Evolutionary conservation across 108 stramenopile species (phyloP).

Genomic region (Skeletonema costatum): DNA sequence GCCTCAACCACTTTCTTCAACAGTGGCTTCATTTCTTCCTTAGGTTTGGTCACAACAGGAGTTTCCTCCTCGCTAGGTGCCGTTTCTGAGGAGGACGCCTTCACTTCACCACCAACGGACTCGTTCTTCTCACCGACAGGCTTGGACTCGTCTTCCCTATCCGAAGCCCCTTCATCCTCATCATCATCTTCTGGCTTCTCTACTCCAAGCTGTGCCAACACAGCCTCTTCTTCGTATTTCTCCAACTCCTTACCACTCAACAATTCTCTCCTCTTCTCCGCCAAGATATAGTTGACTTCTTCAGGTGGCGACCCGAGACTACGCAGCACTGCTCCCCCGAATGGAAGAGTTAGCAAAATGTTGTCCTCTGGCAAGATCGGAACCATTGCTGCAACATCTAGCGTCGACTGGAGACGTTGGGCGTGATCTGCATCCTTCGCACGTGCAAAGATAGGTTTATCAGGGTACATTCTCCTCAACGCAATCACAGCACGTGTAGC

Average conservation of each 20-base stretch:
- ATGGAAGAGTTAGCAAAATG: constrained; percentile 91
- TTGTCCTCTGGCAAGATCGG: constrained; percentile 95
- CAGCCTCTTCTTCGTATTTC: constrained; percentile 69
- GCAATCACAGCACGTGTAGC: constrained; percentile 92
- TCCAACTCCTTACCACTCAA: constrained; percentile 60
- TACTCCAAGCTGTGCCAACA: constrained; percentile 68
- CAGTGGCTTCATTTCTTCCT: constrained; percentile 36
- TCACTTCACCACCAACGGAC: constrained; percentile 25
- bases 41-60: constrained; percentile 2
- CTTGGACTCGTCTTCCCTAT: constrained; percentile 20
- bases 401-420: constrained; percentile 81
- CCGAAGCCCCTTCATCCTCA: constrained; percentile 18
- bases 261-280: constrained; percentile 77
- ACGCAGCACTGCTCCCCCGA: constrained; percentile 92
- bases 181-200: constrained; percentile 40
- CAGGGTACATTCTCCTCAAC: constrained; percentile 87
- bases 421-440: constrained; percentile 92
- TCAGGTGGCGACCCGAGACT: constrained; percentile 76
- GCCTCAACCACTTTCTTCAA: constrained; percentile 42
- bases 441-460: constrained; percentile 90
- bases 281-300: constrained; percentile 87
- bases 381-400: constrained; percentile 94
- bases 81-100: constrained; percentile 9
- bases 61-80: not conserved
- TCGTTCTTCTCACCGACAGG: constrained; percentile 14